Percentiles rank a stretch among this genome's conserved stretches.
These are phyloP conservation scores for Maudiozyma bulderi DNA, from an alignment of 805 yeast genomes.

Conservation along the genomic window DNA sequence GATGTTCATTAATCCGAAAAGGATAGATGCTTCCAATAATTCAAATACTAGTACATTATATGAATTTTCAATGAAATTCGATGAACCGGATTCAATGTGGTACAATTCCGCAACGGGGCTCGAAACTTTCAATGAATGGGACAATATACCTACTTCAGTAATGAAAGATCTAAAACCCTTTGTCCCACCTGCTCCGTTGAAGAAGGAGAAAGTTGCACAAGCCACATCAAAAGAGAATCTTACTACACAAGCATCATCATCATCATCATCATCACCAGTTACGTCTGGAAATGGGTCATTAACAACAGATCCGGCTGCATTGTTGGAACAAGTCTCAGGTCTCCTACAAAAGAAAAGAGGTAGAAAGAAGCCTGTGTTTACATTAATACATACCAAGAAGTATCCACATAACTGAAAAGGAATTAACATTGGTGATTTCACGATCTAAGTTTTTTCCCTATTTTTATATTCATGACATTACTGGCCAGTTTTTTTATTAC, in stretches of 20 bases:
- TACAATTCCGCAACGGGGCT: conserved; percentile 30
- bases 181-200: conserved; percentile 19
- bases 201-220: neutral
- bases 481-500: too few species aligned
- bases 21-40: neutral
- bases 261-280: neutral
- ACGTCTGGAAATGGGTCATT: neutral
- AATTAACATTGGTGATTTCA: too few species aligned
- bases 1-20: conserved; percentile 12
- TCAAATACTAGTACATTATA: conserved; percentile 15
- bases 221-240: neutral
- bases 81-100: conserved; percentile 21
- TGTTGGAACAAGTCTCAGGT: conserved; percentile 2
- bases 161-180: conserved; percentile 27
- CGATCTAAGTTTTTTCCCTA: neutral
- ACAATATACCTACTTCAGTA: conserved; percentile 25
- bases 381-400: conserved; percentile 15
- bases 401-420: conserved; percentile 1
- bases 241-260: neutral
- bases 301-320: conserved; percentile 3
- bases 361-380: conserved; percentile 23
- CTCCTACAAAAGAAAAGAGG: conserved; percentile 12
- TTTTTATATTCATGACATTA: neutral
- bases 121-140: conserved; percentile 30
- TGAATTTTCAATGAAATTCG: conserved; percentile 25